Conservation (phyloP, 257 asterid species). For the Nicotiana noctiflora region DNA sequence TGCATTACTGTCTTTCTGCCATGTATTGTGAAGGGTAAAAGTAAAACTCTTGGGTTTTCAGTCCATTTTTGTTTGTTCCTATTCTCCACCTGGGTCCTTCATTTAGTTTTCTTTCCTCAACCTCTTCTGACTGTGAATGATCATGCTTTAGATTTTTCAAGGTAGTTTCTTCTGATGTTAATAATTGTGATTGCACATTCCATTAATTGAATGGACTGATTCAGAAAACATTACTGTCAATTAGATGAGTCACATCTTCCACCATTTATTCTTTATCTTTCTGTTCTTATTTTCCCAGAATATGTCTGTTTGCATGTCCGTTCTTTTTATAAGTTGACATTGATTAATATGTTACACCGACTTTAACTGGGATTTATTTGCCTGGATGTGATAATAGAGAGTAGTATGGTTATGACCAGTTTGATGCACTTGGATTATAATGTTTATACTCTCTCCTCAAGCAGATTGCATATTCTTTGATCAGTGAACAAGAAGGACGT, state of each 20-base stretch:
- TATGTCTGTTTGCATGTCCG: not conserved
- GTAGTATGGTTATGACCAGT: not conserved
- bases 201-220: not conserved
- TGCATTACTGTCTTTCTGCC: not conserved
- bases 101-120: not conserved
- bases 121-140: not conserved
- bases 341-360: not conserved
- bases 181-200: not conserved
- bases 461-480: conserved; percentile 92
- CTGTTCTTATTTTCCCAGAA: not conserved
- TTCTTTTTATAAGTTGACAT: not conserved
- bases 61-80: not conserved
- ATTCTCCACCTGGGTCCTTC: not conserved
- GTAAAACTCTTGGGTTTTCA: not conserved
- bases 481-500: conserved; percentile 92
- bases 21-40: not conserved
- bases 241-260: not conserved
- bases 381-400: conserved; percentile 5
- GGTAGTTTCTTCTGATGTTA: not conserved
- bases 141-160: not conserved
- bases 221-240: not conserved
- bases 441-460: conserved; percentile 14
- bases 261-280: not conserved
- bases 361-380: not conserved
- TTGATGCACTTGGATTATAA: not conserved